phyloP scores from a whole-genome alignment of 768 basidiomycete species.

The Trametes cubensis region DNA sequence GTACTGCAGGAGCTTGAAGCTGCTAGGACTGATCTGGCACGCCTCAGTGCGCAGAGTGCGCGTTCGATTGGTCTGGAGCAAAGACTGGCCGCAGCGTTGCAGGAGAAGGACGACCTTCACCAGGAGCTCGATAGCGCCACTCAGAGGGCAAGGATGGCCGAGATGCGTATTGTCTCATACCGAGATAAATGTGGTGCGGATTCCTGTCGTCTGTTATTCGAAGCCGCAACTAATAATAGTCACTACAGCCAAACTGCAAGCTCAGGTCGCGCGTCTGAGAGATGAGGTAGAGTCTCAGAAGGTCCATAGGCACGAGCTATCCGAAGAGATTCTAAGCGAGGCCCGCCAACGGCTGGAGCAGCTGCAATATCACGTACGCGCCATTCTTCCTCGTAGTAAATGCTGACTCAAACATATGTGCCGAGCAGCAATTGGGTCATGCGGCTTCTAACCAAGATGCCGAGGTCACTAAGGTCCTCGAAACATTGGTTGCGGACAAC shows the following conservation, averaged over 20 bases:
- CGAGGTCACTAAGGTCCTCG: conserved; percentile 71
- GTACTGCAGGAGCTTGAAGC: conserved; percentile 76
- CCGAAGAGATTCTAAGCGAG: conserved; percentile 67
- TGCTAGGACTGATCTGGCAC: conserved; percentile 64
- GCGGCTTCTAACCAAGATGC: conserved; percentile 47
- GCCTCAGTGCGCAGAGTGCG: conserved; percentile 68
- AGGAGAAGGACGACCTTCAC: conserved; percentile 81
- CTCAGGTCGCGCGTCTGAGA: conserved; percentile 65
- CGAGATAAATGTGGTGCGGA: conserved; percentile 66
- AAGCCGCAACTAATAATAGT: neutral
- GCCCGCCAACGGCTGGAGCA: conserved; percentile 64
- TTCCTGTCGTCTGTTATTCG: too few relatives aligned
- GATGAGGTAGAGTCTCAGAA: conserved; percentile 64
- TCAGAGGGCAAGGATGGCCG: conserved; percentile 68
- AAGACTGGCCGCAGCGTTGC: conserved; percentile 61
- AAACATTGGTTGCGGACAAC: conserved; percentile 86
- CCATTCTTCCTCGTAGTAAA: neutral
- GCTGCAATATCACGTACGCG: conserved; percentile 59
- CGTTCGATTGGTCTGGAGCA: conserved; percentile 73
- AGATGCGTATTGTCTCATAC: conserved; percentile 62
- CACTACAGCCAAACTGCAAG: conserved; percentile 64
- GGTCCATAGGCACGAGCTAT: conserved; percentile 61
- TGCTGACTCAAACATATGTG: neutral
- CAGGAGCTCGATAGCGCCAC: conserved; percentile 79
- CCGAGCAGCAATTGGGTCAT: conserved; percentile 42